Evolutionary conservation across 441 rosid genomes (phyloP), one percentile per base, ranked within the genome.

Genomic region (Adansonia rubrostipa): DNA sequence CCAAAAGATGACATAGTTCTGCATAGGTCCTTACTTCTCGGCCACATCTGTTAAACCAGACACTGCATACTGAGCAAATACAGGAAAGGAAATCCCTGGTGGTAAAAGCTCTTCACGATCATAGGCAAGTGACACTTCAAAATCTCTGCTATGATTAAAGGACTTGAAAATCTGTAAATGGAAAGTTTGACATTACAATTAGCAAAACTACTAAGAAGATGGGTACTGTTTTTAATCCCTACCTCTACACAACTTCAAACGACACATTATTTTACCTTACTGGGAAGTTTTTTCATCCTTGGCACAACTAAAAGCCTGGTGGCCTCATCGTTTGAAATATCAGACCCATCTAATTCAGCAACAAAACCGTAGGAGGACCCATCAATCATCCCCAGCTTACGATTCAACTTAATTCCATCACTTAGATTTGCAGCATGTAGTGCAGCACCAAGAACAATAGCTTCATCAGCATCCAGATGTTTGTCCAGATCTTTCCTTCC

Each of bases 391-490:
- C 99, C 99, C 76, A 96, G 90, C 87, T 91, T 94, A 80, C 98
- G 94, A 77, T 96, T 90, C 88, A 94, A 87, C 83, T 93, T 94
- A 81, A 96, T 96, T 79, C 98, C 97, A 91, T 96, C 99, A 85
- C 99, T 96, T 82, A 96, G 78, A 89, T 96, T 96, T 73, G 99
- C 99, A 77, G 99, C 98, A 88, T 86, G 92, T 53, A 96, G 84
- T 28, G 99, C 79, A 33, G 97, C 82, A 78, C 99, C 99, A 40
- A 96, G 97, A 84, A 91, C 98, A 82, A 92, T 88, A 64, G 97
- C 99, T 86, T 96, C 99, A 87, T 96, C 99, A 79, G 99, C 97
- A 90, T 96, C 99, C 72, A 96, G 86, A 91, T 96, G 99, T 79
- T 87, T 96, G 90, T 88, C 99, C 80, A 96, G 89, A 74, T 90